phyloP scores from a whole-genome alignment of 768 basidiomycete genomes.

The Suillus cothurnatus region DNA sequence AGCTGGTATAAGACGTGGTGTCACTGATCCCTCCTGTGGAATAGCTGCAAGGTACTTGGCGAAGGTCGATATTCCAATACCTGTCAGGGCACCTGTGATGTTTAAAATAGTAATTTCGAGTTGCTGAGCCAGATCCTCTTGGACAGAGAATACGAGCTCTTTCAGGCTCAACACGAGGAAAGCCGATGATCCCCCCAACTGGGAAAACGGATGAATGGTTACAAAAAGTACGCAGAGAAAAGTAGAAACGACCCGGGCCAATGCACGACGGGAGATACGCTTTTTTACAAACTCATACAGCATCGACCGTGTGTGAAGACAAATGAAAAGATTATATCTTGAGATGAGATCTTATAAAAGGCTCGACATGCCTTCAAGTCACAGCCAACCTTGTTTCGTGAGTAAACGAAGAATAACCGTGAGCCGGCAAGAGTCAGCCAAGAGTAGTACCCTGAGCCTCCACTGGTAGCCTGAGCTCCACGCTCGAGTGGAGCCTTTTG shows the following conservation, averaged over 20 bases:
- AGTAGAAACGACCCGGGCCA: slow-evolving; percentile 47
- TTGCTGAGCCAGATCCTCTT: slow-evolving; percentile 50
- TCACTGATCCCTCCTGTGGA: slow-evolving; percentile 23
- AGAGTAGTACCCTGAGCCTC: background rate
- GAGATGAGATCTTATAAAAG: background rate
- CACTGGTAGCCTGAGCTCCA: too few species aligned
- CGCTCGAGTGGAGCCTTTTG: too few species aligned
- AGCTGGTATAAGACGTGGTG: slow-evolving; percentile 40
- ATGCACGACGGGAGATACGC: slow-evolving; percentile 26
- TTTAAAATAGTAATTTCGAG: slow-evolving; percentile 47
- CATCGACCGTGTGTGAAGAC: background rate
- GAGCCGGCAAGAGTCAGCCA: background rate
- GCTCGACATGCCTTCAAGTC: background rate
- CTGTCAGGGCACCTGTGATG: slow-evolving; percentile 42
- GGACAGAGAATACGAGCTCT: slow-evolving; percentile 49
- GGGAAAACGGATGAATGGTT: slow-evolving; percentile 42
- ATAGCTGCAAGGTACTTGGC: slow-evolving; percentile 37
- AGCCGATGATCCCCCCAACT: slow-evolving; percentile 39
- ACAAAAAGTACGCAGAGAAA: slow-evolving; percentile 42
- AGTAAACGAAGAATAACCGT: background rate
- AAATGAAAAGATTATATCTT: background rate
- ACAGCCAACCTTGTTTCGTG: background rate
- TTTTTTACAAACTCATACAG: background rate
- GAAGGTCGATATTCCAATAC: slow-evolving; percentile 41
- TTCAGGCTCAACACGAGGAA: slow-evolving; percentile 44